phyloP scores from a whole-genome alignment of 2,329 filamentous ascomycete species.

The Clathrospora elynae region DNA sequence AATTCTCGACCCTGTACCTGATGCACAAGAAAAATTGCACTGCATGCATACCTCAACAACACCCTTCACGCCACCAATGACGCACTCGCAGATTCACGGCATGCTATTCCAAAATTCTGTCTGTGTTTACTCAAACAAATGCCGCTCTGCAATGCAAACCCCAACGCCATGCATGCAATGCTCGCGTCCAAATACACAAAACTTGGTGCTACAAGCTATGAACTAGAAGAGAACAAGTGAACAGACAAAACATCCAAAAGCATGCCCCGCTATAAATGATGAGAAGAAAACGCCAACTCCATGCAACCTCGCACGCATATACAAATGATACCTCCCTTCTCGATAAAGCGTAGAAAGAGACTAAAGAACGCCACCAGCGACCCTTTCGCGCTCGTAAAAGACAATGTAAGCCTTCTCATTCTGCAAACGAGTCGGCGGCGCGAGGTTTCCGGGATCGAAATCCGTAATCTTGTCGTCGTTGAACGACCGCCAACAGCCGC shows the following conservation, averaged over 20 bases:
- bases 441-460: conserved; percentile 61
- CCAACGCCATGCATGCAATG: conserved; percentile 19
- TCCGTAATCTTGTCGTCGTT: conserved; percentile 62
- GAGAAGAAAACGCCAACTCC: too few species aligned
- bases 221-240: not conserved
- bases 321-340: too few species aligned
- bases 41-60: not conserved
- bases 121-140: conserved; percentile 1
- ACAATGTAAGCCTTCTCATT: conserved; percentile 70
- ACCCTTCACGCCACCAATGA: not conserved
- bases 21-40: conserved; percentile 5
- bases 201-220: conserved; percentile 4
- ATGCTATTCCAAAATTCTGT: conserved; percentile 14
- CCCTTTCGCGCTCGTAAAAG: conserved; percentile 60
- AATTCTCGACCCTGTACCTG: conserved; percentile 4
- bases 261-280: too few species aligned
- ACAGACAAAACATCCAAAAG: not conserved
- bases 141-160: too few species aligned
- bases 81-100: not conserved
- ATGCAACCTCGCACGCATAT: too few species aligned
- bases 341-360: too few species aligned
- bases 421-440: conserved; percentile 58
- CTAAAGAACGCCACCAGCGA: conserved; percentile 39
- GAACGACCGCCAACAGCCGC: conserved; percentile 64
- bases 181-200: not conserved